Base-by-base conservation (phyloP, 352 stramenopile species). In the Hyphochytrium catenoides region DNA sequence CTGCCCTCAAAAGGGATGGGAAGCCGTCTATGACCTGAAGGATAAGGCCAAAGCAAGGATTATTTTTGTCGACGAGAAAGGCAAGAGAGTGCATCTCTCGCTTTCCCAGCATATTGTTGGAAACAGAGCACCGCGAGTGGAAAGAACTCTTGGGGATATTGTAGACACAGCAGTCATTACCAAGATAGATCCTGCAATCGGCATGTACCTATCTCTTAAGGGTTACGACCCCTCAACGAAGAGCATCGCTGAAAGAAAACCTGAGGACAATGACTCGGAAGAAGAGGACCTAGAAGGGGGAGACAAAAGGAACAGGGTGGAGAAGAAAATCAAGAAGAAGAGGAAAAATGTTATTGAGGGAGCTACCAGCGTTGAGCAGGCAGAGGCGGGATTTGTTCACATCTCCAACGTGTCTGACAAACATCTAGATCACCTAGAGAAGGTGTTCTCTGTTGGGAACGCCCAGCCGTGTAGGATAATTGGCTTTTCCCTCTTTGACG, bases 71-170 rank as follows among this genome's bases (percentile, higher is more conserved):
- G 65, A 86, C 44, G 54, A 46, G 9, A 41, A 54, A 12, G 61
- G 33, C 49, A 88, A 88, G 55, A 35, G 60, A 26, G 54, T 86
- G 25, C 65, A 53, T 38, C 50, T 88, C 7, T 83, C 69, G 5
- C 82, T 84, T 66, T 71, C 72, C 15, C 68, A 71, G 2, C 71
- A 88, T 45, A 53, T 88, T 4, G 70, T 88, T 41, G 61, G 84
- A 47, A 43, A 86, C 46, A 52, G 65, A 21, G 41, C 65, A 6
- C 54, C 62, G 1, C n/a, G 51, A 76, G 43, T 46, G 63, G 17
- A 34, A 41, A 4, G 62, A 59, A 6, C 57, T 1, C 44, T 83
- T 8, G 73, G 73, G 14, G 69, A 84, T 37, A 52, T 82, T 17
- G 55, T 85, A 26, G 50, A 77, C 18, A 35, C 57, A 22, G 67